A percentile compares a stretch with the other conserved stretches of the same genome.
phyloP scores from a whole-genome alignment of 352 stramenopile species.

The Globisporangium perplexum region DNA sequence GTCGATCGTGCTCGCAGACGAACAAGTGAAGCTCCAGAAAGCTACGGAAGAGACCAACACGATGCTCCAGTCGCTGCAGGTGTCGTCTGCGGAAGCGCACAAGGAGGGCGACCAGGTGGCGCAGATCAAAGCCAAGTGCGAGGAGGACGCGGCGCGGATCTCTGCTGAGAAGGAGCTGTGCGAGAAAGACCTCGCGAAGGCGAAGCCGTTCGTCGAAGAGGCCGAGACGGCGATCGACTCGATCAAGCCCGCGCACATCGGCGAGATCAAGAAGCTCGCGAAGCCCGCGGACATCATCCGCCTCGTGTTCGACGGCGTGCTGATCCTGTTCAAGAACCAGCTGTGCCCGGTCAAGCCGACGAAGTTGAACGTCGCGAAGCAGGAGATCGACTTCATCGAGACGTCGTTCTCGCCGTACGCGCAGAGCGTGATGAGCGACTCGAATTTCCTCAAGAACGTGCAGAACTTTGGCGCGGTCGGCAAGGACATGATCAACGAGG shows the following conservation, averaged over 20 bases:
- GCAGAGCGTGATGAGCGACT: constrained; percentile 94
- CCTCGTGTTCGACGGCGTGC: constrained; percentile 96
- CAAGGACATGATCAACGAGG: constrained; percentile 98
- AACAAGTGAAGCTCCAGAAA: constrained; percentile 96
- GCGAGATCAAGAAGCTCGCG: constrained; percentile 97
- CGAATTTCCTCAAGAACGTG: constrained; percentile 96
- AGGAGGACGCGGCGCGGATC: constrained; percentile 94
- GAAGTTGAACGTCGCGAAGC: constrained; percentile 95
- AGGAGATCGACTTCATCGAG: constrained; percentile 97
- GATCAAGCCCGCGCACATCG: constrained; percentile 97
- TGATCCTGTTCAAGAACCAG: constrained; percentile 95
- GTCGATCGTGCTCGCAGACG: constrained; percentile 95
- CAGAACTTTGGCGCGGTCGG: constrained; percentile 93
- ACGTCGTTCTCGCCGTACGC: constrained; percentile 95
- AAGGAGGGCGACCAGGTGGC: constrained; percentile 96
- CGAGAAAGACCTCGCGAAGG: constrained; percentile 95
- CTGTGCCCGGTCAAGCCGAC: constrained; percentile 89
- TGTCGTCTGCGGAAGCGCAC: constrained; percentile 95
- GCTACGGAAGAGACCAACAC: constrained; percentile 96
- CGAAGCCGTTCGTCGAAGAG: constrained; percentile 97
- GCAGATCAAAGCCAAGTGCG: constrained; percentile 96
- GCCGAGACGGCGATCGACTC: constrained; percentile 97
- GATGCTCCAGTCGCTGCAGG: constrained; percentile 95
- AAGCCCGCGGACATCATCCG: constrained; percentile 99
- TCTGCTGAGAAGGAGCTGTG: constrained; percentile 94